Percentiles rank a stretch among this genome's conserved stretches.
phyloP scores from a whole-genome alignment of 1,139 yeast species.

The Saccharomyces pastorianus region DNA sequence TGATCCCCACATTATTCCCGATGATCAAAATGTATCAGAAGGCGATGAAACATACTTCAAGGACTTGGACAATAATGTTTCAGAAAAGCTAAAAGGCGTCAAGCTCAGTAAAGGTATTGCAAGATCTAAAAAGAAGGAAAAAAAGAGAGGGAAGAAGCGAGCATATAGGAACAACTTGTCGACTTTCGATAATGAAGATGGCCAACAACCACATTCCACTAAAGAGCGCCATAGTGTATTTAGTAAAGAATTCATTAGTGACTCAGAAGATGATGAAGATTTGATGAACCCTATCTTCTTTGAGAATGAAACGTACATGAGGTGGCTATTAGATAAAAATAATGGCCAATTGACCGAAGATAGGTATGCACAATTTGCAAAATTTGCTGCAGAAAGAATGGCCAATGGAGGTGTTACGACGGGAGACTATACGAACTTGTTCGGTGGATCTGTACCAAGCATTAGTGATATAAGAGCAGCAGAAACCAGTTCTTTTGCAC shows the following conservation, averaged over 20 bases:
- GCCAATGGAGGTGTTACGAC: constrained; percentile 15
- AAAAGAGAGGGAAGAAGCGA: constrained; percentile 6
- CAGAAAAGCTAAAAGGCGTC: constrained; percentile 3
- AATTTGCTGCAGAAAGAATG: constrained; percentile 27
- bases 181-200: constrained; percentile 11
- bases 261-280: constrained; percentile 28
- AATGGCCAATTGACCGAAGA: constrained; percentile 23
- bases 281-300: constrained; percentile 23
- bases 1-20: constrained; percentile 15
- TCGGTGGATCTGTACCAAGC: constrained; percentile 25
- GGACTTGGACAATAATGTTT: constrained; percentile 14
- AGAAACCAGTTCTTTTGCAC: constrained; percentile 6
- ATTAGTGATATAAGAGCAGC: constrained; percentile 8
- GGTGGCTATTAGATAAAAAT: constrained; percentile 25
- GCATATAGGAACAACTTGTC: constrained; percentile 10
- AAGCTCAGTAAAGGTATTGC: constrained; percentile 21
- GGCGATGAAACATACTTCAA: constrained; percentile 26
- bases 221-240: constrained; percentile 8
- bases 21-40: constrained; percentile 13
- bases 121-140: constrained; percentile 12
- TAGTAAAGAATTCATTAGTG: constrained; percentile 29
- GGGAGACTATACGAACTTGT: constrained; percentile 22
- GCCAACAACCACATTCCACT: neutral
- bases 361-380: constrained; percentile 18
- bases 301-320: constrained; percentile 31